Conservation (phyloP, 1,139 yeast genomes). For the Suhomyces bokatorum region DNA sequence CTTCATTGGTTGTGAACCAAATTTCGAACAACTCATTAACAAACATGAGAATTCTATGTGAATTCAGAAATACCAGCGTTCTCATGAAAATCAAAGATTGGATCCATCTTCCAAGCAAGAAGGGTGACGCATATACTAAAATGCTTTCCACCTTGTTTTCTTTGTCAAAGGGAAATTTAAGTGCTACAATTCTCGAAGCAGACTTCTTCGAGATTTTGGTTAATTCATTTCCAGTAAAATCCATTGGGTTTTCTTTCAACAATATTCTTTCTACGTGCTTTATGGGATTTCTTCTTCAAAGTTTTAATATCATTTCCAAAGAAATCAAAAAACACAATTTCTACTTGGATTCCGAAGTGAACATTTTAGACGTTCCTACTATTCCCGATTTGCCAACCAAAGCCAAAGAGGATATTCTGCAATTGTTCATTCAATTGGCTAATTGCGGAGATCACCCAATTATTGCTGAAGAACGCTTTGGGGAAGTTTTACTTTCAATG, state of each 20-base stretch:
- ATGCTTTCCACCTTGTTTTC: conserved; percentile 38
- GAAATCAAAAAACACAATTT: conserved; percentile 28
- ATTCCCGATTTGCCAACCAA: conserved; percentile 20
- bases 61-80: conserved; percentile 40
- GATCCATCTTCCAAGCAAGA: conserved; percentile 27
- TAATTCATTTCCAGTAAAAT: conserved; percentile 46
- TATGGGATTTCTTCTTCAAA: conserved; percentile 40
- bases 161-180: conserved; percentile 30
- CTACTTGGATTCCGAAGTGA: conserved; percentile 24
- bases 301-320: conserved; percentile 24
- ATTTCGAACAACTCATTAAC: conserved; percentile 60
- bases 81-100: conserved; percentile 35
- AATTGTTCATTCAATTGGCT: background rate
- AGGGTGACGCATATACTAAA: conserved; percentile 34
- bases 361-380: conserved; percentile 37
- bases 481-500: conserved; percentile 52
- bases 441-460: background rate
- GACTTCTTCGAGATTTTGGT: conserved; percentile 58
- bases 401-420: background rate
- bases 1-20: conserved; percentile 52
- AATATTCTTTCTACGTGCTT: conserved; percentile 44
- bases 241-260: conserved; percentile 39
- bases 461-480: conserved; percentile 23
- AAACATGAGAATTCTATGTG: conserved; percentile 55
- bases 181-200: conserved; percentile 36